Percentiles rank a stretch among this genome's conserved stretches.
Conservation (phyloP, 2,329 filamentous ascomycete species). For the Intubia oerlemansii region DNA sequence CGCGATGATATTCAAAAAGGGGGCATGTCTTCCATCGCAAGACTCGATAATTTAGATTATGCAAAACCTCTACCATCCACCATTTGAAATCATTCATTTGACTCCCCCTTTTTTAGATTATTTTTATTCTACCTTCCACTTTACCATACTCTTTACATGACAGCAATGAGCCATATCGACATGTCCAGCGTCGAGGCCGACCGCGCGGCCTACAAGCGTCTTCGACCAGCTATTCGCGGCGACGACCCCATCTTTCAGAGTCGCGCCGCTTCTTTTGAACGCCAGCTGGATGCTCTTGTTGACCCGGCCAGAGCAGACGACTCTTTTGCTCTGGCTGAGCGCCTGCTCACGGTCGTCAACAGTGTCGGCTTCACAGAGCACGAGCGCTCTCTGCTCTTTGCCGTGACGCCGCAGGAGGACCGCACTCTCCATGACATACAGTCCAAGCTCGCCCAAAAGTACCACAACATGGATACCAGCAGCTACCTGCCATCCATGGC, state of each 20-base stretch:
- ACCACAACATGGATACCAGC: too few species aligned
- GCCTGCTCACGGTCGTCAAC: neutral
- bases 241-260: neutral
- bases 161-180: neutral
- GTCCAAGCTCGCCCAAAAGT: neutral
- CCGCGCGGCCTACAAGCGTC: neutral
- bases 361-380: conserved; percentile 1
- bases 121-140: too few species aligned
- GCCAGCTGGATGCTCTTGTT: neutral
- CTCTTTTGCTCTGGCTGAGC: too few species aligned
- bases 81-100: too few species aligned
- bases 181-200: neutral
- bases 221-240: neutral
- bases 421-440: neutral
- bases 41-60: neutral
- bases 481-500: too few species aligned
- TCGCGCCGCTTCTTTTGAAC: neutral
- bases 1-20: too few species aligned
- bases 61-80: neutral
- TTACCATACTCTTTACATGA: neutral
- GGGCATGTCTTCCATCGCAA: too few species aligned
- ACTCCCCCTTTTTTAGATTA: too few species aligned
- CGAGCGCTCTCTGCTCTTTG: conserved; percentile 1
- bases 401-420: neutral
- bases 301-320: neutral